phyloP scores from a whole-genome alignment of 192 early-diverging fungal genomes.

The Allomyces javanicus region DNA sequence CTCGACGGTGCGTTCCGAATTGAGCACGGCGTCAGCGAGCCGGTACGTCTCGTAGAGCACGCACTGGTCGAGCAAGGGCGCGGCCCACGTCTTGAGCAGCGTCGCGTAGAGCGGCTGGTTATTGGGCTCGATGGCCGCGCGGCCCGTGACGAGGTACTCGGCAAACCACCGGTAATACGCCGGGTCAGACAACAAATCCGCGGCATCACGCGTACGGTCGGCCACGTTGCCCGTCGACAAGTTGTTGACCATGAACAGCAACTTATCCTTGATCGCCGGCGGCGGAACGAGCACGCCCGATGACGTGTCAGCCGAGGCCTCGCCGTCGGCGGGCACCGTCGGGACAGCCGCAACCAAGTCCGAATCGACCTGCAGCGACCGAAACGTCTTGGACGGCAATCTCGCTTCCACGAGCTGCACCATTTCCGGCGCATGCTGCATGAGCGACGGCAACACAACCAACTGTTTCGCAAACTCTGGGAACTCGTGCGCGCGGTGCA shows the following conservation, averaged over 20 bases:
- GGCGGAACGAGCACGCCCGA: slow-evolving; percentile 11
- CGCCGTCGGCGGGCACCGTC: slow-evolving; percentile 4
- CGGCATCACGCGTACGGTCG: slow-evolving; percentile 54
- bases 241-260: slow-evolving; percentile 95
- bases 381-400: neutral
- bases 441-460: neutral
- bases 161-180: slow-evolving; percentile 72
- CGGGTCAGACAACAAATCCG: slow-evolving; percentile 44
- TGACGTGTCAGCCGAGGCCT: slow-evolving; percentile 13
- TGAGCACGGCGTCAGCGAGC: slow-evolving; percentile 72
- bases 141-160: slow-evolving; percentile 82
- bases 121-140: slow-evolving; percentile 92
- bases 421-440: slow-evolving; percentile 1
- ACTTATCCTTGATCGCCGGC: slow-evolving; percentile 65
- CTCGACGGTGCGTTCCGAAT: slow-evolving; percentile 79
- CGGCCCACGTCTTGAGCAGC: slow-evolving; percentile 57
- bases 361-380: neutral
- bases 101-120: slow-evolving; percentile 79
- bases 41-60: slow-evolving; percentile 76
- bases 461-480: neutral
- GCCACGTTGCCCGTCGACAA: slow-evolving; percentile 67
- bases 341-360: slow-evolving; percentile 6
- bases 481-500: slow-evolving; percentile 13
- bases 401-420: slow-evolving; percentile 3
- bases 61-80: slow-evolving; percentile 41